Evolutionary conservation across 2,329 filamentous ascomycete species (phyloP), one percentile per base, ranked within the genome.

Genomic region (Xylariaceae sp.): DNA sequence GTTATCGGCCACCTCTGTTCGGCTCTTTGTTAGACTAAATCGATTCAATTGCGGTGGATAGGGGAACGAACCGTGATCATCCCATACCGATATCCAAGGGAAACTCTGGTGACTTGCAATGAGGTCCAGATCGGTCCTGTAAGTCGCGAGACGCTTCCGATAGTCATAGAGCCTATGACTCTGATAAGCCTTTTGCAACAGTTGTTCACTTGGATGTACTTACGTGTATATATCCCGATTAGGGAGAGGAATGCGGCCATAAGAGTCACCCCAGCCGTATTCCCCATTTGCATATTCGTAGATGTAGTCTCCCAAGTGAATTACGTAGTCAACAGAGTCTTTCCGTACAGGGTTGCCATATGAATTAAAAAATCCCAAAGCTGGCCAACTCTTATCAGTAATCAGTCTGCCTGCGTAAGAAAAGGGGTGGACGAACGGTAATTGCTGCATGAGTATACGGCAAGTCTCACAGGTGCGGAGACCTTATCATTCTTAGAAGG

Each of bases 401-500:
- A 23, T 34, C 48, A 31, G 12, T 9, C 45, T 23, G 36, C 23
- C 28, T 2, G 2, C 11, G 24, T 40, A 19, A 24, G 14, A 12
- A 36, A 28, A 14, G 4, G 4, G 39, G 24, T 5, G 5, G 26
- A 70, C 80, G 46, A 69, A 83, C 82, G 84, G 63, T 81, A 90
- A 71, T 90, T 91, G 64, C 79, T 81, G 76, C 89, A 91, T 2
- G 87, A 90, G 69, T 88, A 91, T 1, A 92, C 81, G 1, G 87
- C 88, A 52, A 91, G 77, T 34, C 78, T 83, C 52, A 91, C 75
- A n/a, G 68, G 64, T 16, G 81, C 74, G 1, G 80, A 76, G 5
- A 87, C 80, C 21, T 83, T 76, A 51, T 88, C 83, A 14, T 82
- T 75, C 12, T 78, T 75, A 2, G 73, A 71, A 2, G 89, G 88